phyloP scores from a whole-genome alignment of 176 grass and related monocot species.

The Zea luxurians region DNA sequence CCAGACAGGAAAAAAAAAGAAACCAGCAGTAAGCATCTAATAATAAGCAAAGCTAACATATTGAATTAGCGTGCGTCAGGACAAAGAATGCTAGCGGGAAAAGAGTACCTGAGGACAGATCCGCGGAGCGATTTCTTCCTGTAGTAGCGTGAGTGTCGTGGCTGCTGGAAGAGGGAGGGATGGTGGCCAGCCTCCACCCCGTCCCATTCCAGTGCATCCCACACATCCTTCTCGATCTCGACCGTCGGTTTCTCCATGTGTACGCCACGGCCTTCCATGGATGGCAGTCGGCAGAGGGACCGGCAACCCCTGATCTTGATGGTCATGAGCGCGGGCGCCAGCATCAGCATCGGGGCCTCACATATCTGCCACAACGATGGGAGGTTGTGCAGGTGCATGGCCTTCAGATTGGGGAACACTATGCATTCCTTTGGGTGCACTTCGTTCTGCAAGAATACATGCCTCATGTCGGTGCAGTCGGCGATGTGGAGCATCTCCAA shows the following conservation, averaged over 20 bases:
- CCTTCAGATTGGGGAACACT: not conserved
- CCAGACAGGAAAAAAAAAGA: too few species aligned
- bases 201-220: slow-evolving; percentile 34
- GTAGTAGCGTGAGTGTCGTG: slow-evolving; percentile 12
- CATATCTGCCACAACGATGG: slow-evolving; percentile 8
- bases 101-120: too few species aligned
- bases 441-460: not conserved
- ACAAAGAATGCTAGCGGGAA: too few species aligned
- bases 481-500: slow-evolving; percentile 30
- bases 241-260: not conserved
- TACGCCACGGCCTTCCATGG: fast-evolving
- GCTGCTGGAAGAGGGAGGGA: not conserved
- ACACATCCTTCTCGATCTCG: slow-evolving; percentile 23
- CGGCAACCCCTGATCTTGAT: slow-evolving; percentile 22
- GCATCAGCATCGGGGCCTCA: not conserved
- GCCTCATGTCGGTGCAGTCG: not conserved
- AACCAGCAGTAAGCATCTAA: too few species aligned
- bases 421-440: fast-evolving
- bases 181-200: not conserved
- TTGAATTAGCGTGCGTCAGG: too few species aligned
- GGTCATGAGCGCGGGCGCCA: not conserved
- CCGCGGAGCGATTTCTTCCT: not conserved
- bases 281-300: not conserved
- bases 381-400: slow-evolving; percentile 33
- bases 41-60: too few species aligned